These are phyloP conservation scores for Neonectria magnoliae DNA, from an alignment of 2,329 filamentous ascomycete genomes.

Conservation along the genomic window DNA sequence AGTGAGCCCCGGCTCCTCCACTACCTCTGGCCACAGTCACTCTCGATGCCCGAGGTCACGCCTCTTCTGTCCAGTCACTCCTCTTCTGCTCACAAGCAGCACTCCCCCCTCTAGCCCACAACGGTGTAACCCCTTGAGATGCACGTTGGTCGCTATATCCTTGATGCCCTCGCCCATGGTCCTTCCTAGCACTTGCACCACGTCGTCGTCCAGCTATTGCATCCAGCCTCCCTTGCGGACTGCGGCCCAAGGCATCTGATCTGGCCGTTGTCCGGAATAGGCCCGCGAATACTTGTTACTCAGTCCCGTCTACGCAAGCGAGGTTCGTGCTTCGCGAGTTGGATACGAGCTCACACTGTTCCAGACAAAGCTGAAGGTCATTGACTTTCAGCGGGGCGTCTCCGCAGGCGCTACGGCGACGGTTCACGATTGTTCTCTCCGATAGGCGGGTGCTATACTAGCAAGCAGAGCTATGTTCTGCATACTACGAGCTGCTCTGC, in stretches of 20 bases:
- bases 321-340: too few relatives aligned
- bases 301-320: neutral
- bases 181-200: neutral
- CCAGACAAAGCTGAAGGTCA: neutral
- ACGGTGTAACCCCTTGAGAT: neutral
- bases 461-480: neutral
- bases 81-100: neutral
- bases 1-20: slow-evolving; percentile 5
- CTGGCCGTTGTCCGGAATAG: neutral
- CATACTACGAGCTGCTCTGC: neutral
- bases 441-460: too few relatives aligned
- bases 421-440: neutral
- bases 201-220: neutral
- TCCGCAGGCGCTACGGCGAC: neutral
- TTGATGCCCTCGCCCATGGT: neutral
- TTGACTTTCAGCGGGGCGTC: neutral
- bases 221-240: neutral
- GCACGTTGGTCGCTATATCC: neutral
- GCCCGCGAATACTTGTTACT: neutral
- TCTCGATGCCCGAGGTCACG: neutral
- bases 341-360: neutral
- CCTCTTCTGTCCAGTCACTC: neutral
- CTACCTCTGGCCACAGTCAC: slow-evolving; percentile 2
- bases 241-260: neutral
- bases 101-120: neutral